Percentiles rank a stretch among this genome's conserved stretches.
These are phyloP conservation scores for Rubroshorea leprosula DNA, from an alignment of 345 rosid species.

Conservation along the genomic window DNA sequence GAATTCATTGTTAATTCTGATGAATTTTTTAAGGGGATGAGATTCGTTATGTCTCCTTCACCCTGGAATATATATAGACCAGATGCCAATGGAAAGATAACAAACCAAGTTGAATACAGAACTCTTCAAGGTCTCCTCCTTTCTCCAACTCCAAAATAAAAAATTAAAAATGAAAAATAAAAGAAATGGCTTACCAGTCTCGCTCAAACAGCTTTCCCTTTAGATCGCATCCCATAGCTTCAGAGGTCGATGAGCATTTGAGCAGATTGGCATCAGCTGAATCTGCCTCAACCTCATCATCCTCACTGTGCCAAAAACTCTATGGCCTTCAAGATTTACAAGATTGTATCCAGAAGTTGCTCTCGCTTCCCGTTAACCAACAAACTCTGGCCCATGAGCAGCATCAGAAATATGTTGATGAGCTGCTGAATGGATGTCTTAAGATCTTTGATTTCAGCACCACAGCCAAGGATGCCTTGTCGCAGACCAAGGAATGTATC, in stretches of 20 bases:
- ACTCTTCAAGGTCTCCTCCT: not conserved
- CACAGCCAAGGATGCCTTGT: constrained; percentile 24
- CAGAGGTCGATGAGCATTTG: constrained; percentile 17
- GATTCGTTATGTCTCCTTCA: constrained; percentile 11
- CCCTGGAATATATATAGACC: not conserved
- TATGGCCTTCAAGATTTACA: constrained; percentile 28
- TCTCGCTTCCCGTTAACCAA: constrained; percentile 25
- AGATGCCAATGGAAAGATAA: not conserved
- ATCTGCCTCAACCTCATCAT: constrained; percentile 14
- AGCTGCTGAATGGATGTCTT: constrained; percentile 33
- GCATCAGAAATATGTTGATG: constrained; percentile 17
- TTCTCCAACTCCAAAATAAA: no score
- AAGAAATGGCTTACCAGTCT: constrained; percentile 19
- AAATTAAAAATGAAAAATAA: no score
- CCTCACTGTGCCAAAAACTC: constrained; percentile 15
- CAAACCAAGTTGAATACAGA: not conserved
- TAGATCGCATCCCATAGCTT: constrained; percentile 19
- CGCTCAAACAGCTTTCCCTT: constrained; percentile 27
- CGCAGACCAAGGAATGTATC: constrained; percentile 21
- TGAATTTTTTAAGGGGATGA: not conserved
- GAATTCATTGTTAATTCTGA: not conserved
- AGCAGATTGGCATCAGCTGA: constrained; percentile 16
- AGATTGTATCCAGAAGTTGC: constrained; percentile 23
- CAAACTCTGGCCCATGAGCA: constrained; percentile 26
- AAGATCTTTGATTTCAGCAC: constrained; percentile 33